Evolutionary conservation across 176 grass and related monocot genomes (phyloP).

Genomic region (Cenchrus purpureus): DNA sequence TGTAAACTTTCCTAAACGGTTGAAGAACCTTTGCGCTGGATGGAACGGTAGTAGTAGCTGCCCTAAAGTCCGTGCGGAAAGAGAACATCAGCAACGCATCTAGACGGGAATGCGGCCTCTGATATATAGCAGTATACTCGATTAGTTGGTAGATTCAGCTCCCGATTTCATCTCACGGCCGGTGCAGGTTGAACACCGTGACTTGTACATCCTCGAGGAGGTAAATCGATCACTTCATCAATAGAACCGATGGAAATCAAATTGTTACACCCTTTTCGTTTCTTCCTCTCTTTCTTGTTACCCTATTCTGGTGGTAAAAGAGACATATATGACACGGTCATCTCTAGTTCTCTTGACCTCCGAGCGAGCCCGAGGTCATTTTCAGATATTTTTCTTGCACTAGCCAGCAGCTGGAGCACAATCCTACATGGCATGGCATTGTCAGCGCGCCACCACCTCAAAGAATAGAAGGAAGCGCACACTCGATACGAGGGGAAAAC

Average conservation of each 20-base stretch:
- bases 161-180: background rate
- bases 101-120: constrained; percentile 27
- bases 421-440: background rate
- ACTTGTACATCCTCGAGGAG: background rate
- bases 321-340: too few relatives aligned
- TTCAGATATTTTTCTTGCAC: background rate
- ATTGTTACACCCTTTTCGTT: background rate
- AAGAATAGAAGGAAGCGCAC: background rate
- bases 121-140: background rate
- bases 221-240: background rate
- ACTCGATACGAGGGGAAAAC: background rate
- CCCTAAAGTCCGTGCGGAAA: constrained; percentile 7
- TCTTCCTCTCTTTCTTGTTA: background rate
- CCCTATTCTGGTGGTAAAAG: background rate
- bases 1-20: background rate
- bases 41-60: background rate
- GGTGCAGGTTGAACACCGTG: background rate
- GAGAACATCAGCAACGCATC: constrained; percentile 1
- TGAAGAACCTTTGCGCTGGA: background rate
- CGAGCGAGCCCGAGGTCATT: background rate
- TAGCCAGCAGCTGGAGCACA: background rate
- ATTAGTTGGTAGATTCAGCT: background rate
- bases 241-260: background rate
- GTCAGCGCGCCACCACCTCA: background rate
- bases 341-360: background rate